Evolutionary conservation across 768 basidiomycete genomes (phyloP).

Genomic region (Cystobasidiopsis lactophilus): DNA sequence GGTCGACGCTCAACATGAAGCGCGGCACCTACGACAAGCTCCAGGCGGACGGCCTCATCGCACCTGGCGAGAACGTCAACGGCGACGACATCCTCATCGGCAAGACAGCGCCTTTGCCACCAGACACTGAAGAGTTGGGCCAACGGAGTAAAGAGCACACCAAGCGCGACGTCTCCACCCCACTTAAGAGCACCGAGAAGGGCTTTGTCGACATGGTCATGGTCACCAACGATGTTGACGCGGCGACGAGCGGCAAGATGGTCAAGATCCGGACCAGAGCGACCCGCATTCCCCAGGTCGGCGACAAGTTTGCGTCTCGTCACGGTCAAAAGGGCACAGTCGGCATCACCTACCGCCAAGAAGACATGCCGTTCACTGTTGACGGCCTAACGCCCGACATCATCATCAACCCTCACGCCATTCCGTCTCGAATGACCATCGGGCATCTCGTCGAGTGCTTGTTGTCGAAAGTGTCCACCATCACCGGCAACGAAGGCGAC

Average conservation of each 20-base stretch:
- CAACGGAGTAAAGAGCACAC: constrained; percentile 84
- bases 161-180: constrained; percentile 87
- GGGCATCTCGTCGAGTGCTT: constrained; percentile 98
- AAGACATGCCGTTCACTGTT: constrained; percentile 97
- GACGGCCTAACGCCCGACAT: constrained; percentile 94
- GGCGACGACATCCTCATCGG: constrained; percentile 99
- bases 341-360: constrained; percentile 96
- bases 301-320: constrained; percentile 97
- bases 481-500: constrained; percentile 91
- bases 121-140: constrained; percentile 90
- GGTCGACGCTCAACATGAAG: constrained; percentile 86
- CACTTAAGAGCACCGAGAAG: constrained; percentile 90
- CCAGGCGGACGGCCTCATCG: constrained; percentile 86
- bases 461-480: constrained; percentile 81
- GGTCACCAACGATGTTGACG: constrained; percentile 78
- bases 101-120: constrained; percentile 90
- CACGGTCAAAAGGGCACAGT: constrained; percentile 99
- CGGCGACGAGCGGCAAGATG: constrained; percentile 54
- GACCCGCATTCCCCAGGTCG: constrained; percentile 88
- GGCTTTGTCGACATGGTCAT: constrained; percentile 95
- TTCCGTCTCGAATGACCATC: constrained; percentile 99
- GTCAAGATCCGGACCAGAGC: constrained; percentile 93
- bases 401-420: constrained; percentile 97
- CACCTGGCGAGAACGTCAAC: constrained; percentile 76
- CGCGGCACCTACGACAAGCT: constrained; percentile 97